Evolutionary conservation across 495 filamentous ascomycete species (phyloP).

Genomic region (Platismatia glauca): DNA sequence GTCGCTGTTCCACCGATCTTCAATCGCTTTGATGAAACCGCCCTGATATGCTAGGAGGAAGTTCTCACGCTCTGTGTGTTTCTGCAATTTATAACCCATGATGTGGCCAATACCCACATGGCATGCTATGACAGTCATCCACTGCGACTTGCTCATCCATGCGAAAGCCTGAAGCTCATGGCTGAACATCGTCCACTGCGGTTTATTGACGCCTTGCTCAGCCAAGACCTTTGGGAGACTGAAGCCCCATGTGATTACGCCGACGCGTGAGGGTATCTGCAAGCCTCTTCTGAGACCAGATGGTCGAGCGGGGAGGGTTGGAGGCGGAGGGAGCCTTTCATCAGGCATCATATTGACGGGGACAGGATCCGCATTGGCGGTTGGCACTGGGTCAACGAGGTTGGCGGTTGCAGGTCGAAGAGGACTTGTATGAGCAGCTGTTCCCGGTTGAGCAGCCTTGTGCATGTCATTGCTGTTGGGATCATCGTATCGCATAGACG

Average conservation of each 20-base stretch:
- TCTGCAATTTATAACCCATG: constrained; percentile 1
- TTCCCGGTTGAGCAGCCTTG: not conserved
- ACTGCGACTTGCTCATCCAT: not conserved
- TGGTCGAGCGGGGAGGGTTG: not conserved
- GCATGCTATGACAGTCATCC: not conserved
- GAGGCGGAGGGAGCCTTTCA: not conserved
- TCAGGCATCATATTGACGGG: not conserved
- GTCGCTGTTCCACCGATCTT: constrained; percentile 4
- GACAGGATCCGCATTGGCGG: not conserved
- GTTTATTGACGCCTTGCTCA: not conserved
- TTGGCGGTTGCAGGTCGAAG: fast-evolving
- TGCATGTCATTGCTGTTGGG: not conserved
- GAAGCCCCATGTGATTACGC: constrained; percentile 12
- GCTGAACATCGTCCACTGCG: constrained; percentile 5
- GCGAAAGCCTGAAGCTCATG: constrained; percentile 1
- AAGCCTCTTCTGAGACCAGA: constrained; percentile 5
- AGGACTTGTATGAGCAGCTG: not conserved
- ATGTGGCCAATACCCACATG: not conserved
- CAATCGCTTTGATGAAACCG: not conserved
- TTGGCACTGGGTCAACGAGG: too few relatives aligned
- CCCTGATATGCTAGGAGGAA: not conserved
- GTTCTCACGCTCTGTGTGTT: constrained; percentile 3
- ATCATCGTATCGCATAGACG: not conserved
- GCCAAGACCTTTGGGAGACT: not conserved
- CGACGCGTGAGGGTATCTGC: constrained; percentile 13